Evolutionary conservation across 1,284 basidiomycete genomes (phyloP).

Genomic region (Microbotryum saponariae): DNA sequence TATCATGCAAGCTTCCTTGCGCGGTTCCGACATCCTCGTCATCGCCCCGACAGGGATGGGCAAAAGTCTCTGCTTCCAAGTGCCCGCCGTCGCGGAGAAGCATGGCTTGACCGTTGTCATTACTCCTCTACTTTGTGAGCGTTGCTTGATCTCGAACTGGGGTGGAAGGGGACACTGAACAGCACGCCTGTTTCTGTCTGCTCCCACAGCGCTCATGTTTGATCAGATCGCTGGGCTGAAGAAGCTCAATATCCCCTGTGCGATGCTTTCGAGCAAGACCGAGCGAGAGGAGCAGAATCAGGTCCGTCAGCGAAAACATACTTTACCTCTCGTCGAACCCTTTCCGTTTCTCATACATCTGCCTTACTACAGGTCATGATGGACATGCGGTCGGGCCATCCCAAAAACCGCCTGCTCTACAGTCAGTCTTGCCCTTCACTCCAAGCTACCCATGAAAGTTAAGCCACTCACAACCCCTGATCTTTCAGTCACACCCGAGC

Average conservation of each 20-base stretch:
- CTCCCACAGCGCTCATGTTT: conserved; percentile 62
- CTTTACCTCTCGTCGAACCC: neutral
- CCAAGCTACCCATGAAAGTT: neutral
- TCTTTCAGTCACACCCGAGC: conserved; percentile 61
- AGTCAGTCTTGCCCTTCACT: conserved; percentile 46
- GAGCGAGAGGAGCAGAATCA: conserved; percentile 50
- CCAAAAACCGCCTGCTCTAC: conserved; percentile 60
- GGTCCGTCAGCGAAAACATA: conserved; percentile 40
- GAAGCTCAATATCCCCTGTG: conserved; percentile 52
- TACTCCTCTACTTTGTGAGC: conserved; percentile 64
- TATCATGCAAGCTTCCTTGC: conserved; percentile 60
- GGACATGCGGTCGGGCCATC: conserved; percentile 57
- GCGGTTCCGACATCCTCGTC: conserved; percentile 63
- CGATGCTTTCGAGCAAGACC: conserved; percentile 62
- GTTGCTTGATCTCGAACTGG: neutral
- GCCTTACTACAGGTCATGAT: conserved; percentile 49
- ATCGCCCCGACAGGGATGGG: conserved; percentile 83
- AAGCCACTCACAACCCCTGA: neutral
- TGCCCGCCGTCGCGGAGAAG: conserved; percentile 66
- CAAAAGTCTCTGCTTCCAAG: conserved; percentile 82
- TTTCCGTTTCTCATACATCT: too few relatives aligned
- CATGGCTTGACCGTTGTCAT: conserved; percentile 68
- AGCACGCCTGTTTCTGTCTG: neutral
- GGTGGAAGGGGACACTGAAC: neutral
- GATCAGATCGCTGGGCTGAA: conserved; percentile 66